A percentile compares a stretch with the other conserved stretches of the same genome.
phyloP scores from a whole-genome alignment of 495 filamentous ascomycete genomes.

The Aspergillus taichungensis region DNA sequence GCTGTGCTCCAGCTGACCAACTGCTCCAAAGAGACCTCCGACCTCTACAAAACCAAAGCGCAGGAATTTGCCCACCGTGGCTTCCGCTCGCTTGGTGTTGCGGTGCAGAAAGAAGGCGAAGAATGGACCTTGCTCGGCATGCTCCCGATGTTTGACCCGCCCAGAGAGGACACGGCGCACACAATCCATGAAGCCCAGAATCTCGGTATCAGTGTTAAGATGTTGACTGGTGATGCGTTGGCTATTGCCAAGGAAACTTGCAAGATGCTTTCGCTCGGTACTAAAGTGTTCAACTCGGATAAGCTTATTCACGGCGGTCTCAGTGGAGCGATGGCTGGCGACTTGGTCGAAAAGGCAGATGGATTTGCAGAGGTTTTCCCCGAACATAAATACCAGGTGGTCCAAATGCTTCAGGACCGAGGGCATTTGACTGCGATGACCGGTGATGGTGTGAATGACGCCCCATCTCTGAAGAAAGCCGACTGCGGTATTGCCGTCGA shows the following conservation, averaged over 20 bases:
- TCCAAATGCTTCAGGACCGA: slow-evolving; percentile 93
- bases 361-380: slow-evolving; percentile 87
- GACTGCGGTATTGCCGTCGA: slow-evolving; percentile 70
- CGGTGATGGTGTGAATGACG: slow-evolving; percentile 96
- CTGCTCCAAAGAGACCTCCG: slow-evolving; percentile 50
- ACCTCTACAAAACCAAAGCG: slow-evolving; percentile 56
- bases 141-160: slow-evolving; percentile 69
- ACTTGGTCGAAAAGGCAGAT: slow-evolving; percentile 64
- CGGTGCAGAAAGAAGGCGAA: slow-evolving; percentile 52
- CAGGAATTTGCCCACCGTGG: slow-evolving; percentile 64
- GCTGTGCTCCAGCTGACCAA: slow-evolving; percentile 56
- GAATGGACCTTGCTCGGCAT: slow-evolving; percentile 60
- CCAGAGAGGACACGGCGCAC: slow-evolving; percentile 66
- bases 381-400: slow-evolving; percentile 96
- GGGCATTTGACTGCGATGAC: slow-evolving; percentile 97
- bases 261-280: slow-evolving; percentile 67
- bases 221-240: slow-evolving; percentile 68
- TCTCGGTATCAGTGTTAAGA: slow-evolving; percentile 65
- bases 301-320: slow-evolving; percentile 63
- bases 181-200: slow-evolving; percentile 65
- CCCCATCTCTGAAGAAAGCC: slow-evolving; percentile 91
- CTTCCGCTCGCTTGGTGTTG: slow-evolving; percentile 68
- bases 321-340: slow-evolving; percentile 58
- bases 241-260: slow-evolving; percentile 72
- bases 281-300: slow-evolving; percentile 67